Evolutionary conservation across 2,329 filamentous ascomycete species (phyloP), one percentile per base, ranked within the genome.

Genomic region (Aaosphaeria pasadenensis): DNA sequence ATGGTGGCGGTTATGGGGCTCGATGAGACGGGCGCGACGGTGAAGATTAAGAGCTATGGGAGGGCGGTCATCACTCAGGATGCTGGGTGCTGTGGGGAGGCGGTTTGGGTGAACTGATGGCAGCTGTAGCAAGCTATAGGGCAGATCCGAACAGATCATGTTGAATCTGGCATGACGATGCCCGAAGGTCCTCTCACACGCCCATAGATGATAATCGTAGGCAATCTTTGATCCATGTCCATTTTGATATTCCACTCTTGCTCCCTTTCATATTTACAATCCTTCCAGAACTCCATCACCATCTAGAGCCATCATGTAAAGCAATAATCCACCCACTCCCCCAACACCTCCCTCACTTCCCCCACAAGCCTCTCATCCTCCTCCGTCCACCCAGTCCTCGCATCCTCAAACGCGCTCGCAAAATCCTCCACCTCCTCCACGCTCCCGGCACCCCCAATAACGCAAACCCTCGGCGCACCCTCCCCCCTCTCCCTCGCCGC

Each of bases 1-100:
- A 55, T 56, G 31, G 47, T 58, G 1, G 57, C 57, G 1, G 32
- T 62, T 33, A 31, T 62, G 3, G 57, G 56, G 2, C 42, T 62
- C 2, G 53, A 56, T 30, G 13, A 43, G n/a, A 44, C 39, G 11
- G 39, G 17, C 7, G 17, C 2, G 17, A 24, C 9, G 39, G 7
- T 39, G 44, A 39, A 29, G 11, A 30, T 49, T 7, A 38, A 29
- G 39, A 33, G 38, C 13, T 46, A 31, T 39, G 39, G 39, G 29
- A 36, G 47, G 17, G 32, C 36, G n/a, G 40, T 31, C 13, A 11
- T 46, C 5, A 31, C 11, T 11, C 11, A 30, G 6, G 47, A 46
- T 46, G 31, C n/a, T 32, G 47, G 47, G 9, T 49, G 47, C 45
- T 45, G 43, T 31, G 47, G 47, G 11, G 47, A 49, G 35, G 40